Base-by-base conservation (phyloP, 1,284 basidiomycete genomes). In the Gomphus bonarii region DNA sequence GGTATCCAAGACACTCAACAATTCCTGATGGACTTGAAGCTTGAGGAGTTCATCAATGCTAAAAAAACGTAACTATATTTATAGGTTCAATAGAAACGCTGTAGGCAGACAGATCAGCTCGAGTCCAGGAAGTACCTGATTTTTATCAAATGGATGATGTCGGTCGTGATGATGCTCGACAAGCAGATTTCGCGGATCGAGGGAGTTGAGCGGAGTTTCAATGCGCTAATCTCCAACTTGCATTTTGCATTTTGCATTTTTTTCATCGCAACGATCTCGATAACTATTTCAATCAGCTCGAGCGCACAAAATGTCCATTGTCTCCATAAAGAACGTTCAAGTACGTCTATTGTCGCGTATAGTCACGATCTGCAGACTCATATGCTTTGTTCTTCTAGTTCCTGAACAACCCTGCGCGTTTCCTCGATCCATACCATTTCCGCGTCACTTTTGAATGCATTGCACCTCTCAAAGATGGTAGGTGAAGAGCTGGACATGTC, bases 371-470 rank as follows among this genome's bases (percentile, higher is more conserved):
- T 73, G 74, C 58, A 74, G 72, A 63, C 73, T 75, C 60, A 69
- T 71, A 10, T 71, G 73, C 61, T 72, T n/a, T 75, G 57, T 69
- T 40, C 9, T 22, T n/a, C 20, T 28, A 92, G 69, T 91, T 97
- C 61, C 77, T 95, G 65, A 94, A 94, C 76, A 97, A 97, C 70
- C 93, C 93, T 4, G 92, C 92, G 14, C 82, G 82, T 63, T 97
- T 95, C 71, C 81, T 85, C 18, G 95, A 98, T 66, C 78, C 87
- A 40, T 99, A 98, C 74, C 81, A 84, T 64, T 97, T 98, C 72
- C 85, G 91, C 64, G 94, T 99, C 69, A 97, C 94, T 0, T 99
- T 99, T 65, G 97, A 99, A 70, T 98, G 95, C 71, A 95, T 99
- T 63, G 88, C 94, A 7, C 84, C 87, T 10, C 77, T 99, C 54